phyloP scores from a whole-genome alignment of 306 rosid genomes.

The cucumber (Cucumis sativus) region Cucumber_9930_V3 NC_026661.2:5430001-5430500 shows the following conservation, averaged over 20 bases:
- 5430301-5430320: not conserved
- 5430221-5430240: not conserved
- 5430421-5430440: too few species aligned
- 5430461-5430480: too few species aligned
- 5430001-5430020: not conserved
- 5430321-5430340: not conserved
- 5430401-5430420: not conserved
- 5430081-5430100: not conserved
- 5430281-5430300: not conserved
- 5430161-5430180: constrained; percentile 42
- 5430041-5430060: too few species aligned
- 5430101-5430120: constrained; percentile 37
- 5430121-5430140: constrained; percentile 41
- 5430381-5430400: not conserved
- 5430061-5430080: not conserved
- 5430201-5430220: constrained; percentile 64
- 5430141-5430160: constrained; percentile 47
- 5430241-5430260: not conserved
- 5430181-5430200: constrained; percentile 86
- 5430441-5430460: too few species aligned
- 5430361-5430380: not conserved
- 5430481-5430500: too few species aligned
- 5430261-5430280: not conserved
- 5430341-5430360: not conserved
- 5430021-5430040: too few species aligned